Base-by-base conservation (phyloP, 176 grass and related monocot genomes). In the Leersia perrieri region DNA sequence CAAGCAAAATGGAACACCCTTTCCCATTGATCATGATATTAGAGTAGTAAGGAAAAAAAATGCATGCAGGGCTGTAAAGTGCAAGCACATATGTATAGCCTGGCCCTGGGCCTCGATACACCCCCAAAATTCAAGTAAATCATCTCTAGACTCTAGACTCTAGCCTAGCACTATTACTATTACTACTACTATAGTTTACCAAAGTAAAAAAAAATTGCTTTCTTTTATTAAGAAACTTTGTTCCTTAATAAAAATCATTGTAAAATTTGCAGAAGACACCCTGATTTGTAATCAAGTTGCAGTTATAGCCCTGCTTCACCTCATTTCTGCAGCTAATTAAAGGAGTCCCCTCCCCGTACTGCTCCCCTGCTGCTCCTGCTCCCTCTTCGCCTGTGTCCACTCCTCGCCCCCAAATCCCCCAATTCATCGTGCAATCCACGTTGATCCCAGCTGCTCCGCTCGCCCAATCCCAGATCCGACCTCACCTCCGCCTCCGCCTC, bases 321-420 rank as follows among this genome's bases (percentile, higher is more conserved):
- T 39, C 3, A 39, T 39, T 39, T 39, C 36, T 63, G 1, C 14
- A 0, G 0, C 5, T 30, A n/a, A n/a, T n/a, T n/a, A n/a, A n/a
- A n/a, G n/a, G n/a, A n/a, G n/a, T n/a, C n/a, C 14, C 25, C 45
- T 23, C 58, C 18, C 45, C 0, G 16, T 32, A 25, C 36, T 73
- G 1, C 27, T 18, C n/a, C n/a, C n/a, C 20, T 27, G 78, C 39
- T 66, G n/a, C 39, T 1, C 39, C 39, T 11, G 0, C 39, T 11
- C 0, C 41, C 67, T 45, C 35, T 22, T 47, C 36, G 39, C 13
- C 12, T 45, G 42, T 45, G 42, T 45, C 12, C 7, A 7, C 35
- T 3, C 35, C 35, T 7, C 35, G 35, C n/a, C n/a, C 45, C 80
- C 30, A 71, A 85, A 70, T 84, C 70, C 76, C 45, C 76, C 45